Base-by-base conservation (phyloP, 2,329 filamentous ascomycete species). In the Alternaria novae-zelandiae region DNA sequence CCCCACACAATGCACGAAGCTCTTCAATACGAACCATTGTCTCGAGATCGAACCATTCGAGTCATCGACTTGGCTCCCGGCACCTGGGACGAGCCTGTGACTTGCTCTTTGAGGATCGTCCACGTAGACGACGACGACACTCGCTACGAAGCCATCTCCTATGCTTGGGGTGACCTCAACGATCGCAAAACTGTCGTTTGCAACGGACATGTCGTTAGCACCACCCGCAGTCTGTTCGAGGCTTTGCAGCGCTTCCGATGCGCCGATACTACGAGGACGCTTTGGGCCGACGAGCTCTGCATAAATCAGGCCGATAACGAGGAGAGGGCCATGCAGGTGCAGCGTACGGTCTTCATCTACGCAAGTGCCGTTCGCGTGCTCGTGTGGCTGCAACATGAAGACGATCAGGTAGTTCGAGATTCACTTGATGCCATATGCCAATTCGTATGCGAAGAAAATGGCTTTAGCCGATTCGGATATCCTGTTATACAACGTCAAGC, bases 221-320 rank as follows among this genome's bases (percentile, higher is more conserved):
- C 54, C 0, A 57, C 59, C 4, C 43, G 49, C 2, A 67, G 25
- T 11, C 47, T 65, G 0, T 59, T 57, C 15, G 54, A 65, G 4
- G 65, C 59, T 3, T 17, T 67, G 23, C 43, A 45, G 21, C 26
- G 50, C 5, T 47, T 67, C 13, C 49, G 62, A 4, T n/a, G 12
- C 0, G n/a, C 8, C 3, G 23, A 59, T 20, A 23, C 28, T 4
- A 21, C 25, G 1, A 43, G 59, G 2, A 54, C 47, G 11, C 17
- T 65, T 3, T 80, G 78, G 76, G 67, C 67, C 11, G 70, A 75
- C 15, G 68, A 62, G 17, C 23, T 73, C 7, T 73, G 76, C 46
- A 80, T 81, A 44, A 76, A 80, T n/a, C 79, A 80, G 57, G 49
- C 65, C 4, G 70, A 79, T 56, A 32, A 63, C 20, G 50, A 60